Percentiles rank a stretch among this genome's conserved stretches.
Evolutionary conservation across 1,139 yeast species (phyloP).

Genomic region (Meyerozyma sp.): DNA sequence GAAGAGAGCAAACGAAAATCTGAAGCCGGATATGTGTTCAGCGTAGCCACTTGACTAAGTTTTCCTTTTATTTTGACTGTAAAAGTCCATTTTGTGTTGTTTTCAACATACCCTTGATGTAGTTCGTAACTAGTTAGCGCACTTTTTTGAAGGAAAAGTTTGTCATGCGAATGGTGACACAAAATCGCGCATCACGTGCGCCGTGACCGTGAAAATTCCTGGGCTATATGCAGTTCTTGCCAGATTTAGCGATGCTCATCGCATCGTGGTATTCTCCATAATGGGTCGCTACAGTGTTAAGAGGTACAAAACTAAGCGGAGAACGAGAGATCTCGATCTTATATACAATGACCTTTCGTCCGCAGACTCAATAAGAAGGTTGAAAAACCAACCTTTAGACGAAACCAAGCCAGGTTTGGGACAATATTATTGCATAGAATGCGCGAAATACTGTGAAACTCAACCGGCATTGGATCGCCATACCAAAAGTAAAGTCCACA

Average conservation of each 20-base stretch:
- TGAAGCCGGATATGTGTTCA: not conserved
- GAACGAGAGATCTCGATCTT: slow-evolving; percentile 80
- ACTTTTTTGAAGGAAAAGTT: not conserved
- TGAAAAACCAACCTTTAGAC: slow-evolving; percentile 80
- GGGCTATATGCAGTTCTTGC: not conserved
- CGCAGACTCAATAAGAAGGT: slow-evolving; percentile 52
- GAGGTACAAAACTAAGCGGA: slow-evolving; percentile 72
- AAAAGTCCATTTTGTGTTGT: not conserved
- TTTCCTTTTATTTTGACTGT: no score
- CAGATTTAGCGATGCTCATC: slow-evolving; percentile 1
- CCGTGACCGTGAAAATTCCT: not conserved
- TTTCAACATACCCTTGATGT: not conserved
- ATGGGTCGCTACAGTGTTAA: slow-evolving; percentile 88
- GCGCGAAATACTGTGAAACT: slow-evolving; percentile 87
- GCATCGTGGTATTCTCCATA: slow-evolving; percentile 4
- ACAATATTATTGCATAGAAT: slow-evolving; percentile 88
- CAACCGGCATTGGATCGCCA: slow-evolving; percentile 71
- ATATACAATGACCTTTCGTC: slow-evolving; percentile 70
- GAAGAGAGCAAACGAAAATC: not conserved
- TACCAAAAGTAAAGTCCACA: slow-evolving; percentile 71
- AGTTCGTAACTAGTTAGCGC: not conserved
- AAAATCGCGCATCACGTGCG: slow-evolving; percentile 2
- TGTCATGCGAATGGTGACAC: not conserved
- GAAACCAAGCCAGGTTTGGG: slow-evolving; percentile 92
- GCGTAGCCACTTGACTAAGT: not conserved